Base-by-base conservation (phyloP, 768 basidiomycete genomes). In the Tremella mesenterica region DNA sequence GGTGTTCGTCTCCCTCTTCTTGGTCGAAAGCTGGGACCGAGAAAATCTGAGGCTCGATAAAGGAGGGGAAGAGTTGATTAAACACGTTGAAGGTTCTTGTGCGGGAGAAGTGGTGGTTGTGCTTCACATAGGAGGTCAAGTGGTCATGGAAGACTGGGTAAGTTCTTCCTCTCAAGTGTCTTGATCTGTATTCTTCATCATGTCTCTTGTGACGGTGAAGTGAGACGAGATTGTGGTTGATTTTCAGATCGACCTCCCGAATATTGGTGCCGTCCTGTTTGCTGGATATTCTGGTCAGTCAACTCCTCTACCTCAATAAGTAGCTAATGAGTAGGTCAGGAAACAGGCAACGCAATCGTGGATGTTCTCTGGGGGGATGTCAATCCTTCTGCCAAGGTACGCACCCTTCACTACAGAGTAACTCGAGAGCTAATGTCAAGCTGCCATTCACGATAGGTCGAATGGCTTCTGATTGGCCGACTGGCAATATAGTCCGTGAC, bases 391-490 rank as follows among this genome's bases (percentile, higher is more conserved):
- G 69, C 61, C 25, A 69, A 66, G 53, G 67, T 64, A 16, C 36
- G 59, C 41, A 14, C 16, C 3, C 52, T 39, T 10, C 7, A 39
- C 28, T 29, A 20, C 14, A 47, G 25, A 30, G 27, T 29, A 8
- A 7, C 12, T n/a, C 4, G 21, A 44, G 9, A 26, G 28, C 51
- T 53, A 44, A 50, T 23, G 31, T 10, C 2, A 43, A 64, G 63
- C 50, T 71, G 23, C 69, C 72, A 12, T 74, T 73, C 57, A 73
- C 72, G 5, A 66, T 72, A 52, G 73, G 61, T 39, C 69, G 66
- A 50, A 25, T 41, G 16, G 53, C 49, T 9, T 49, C 56, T 2
- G 69, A 72, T 46, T 72, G 69, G 65, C 71, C 71, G 38, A 61
- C 57, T 9, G 60, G 65, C 43, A 70, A 67, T 41, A 62, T 71